Base-by-base conservation (phyloP, 352 stramenopile genomes). In the Aphanomyces euteiches region DNA sequence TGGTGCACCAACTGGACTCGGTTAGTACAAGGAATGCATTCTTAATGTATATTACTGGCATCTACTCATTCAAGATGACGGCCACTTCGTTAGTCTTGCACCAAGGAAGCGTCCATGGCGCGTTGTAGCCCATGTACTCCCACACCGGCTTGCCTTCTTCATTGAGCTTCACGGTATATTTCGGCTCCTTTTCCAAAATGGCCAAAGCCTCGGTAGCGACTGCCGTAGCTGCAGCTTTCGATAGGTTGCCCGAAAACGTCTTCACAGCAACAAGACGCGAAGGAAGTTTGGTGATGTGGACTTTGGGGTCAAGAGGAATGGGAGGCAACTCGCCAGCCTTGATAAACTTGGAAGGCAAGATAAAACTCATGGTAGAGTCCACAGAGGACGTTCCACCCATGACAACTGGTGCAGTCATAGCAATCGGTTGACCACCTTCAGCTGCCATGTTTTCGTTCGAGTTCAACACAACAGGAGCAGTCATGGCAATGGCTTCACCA, bases 321-420 rank as follows among this genome's bases (percentile, higher is more conserved):
- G 69, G 69, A 1, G 69, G 69, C 53, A 65, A 38, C 19, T 66
- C 8, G 19, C 13, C 50, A 0, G 47, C 19, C 36, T 45, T 60
- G 17, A 66, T n/a, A 45, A 66, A 72, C 19, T 72, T 72, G 47
- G 59, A 53, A 15, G 69, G 69, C 28, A 72, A 39, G n/a, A 74
- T 72, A 2, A 72, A 72, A n/a, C 45, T 47, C 61, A 72, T 74
- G 60, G 34, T 45, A 12, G 58, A 36, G 65, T 57, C 47, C 21
- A 21, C 65, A 28, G 54, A 61, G 12, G 21, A 37, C 38, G 8
- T 57, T 34, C 4, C 13, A 34, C 37, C 45, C 61, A 74, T 65
- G 61, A 72, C 61, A 36, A 72, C 69, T 1, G 60, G 61, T 13
- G 63, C 69, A 4, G 69, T 72, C 69, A 72, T 74, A 15, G 47